phyloP scores from a whole-genome alignment of 371 early-diverging fungal species.

The Blastocladiella emersonii region DNA sequence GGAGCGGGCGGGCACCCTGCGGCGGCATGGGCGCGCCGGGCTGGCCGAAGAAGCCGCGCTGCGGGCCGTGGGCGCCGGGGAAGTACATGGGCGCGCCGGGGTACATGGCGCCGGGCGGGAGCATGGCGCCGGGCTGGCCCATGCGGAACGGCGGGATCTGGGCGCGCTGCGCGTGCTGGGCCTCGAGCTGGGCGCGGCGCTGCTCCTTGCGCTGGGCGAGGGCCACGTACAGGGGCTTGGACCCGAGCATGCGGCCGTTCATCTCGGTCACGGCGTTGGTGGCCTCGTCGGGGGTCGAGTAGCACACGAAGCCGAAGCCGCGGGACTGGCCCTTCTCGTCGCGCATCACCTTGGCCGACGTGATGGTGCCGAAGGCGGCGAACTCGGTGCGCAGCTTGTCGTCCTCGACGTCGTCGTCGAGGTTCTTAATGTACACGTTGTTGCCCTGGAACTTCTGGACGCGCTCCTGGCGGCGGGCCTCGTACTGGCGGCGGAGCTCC shows the following conservation, averaged over 20 bases:
- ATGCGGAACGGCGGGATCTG: constrained; percentile 44
- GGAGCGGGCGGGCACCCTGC: not conserved
- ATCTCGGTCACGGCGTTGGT: constrained; percentile 81
- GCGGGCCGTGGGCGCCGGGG: not conserved
- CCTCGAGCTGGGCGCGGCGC: constrained; percentile 81
- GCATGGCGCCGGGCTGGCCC: constrained; percentile 6
- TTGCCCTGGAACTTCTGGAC: constrained; percentile 94
- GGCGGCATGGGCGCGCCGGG: not conserved
- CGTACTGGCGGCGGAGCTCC: constrained; percentile 86
- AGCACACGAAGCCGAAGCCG: constrained; percentile 88
- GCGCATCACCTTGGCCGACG: constrained; percentile 92
- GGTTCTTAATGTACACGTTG: constrained; percentile 96
- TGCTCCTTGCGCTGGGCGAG: constrained; percentile 95
- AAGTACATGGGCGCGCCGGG: not conserved
- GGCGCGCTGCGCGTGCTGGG: constrained; percentile 83
- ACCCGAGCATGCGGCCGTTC: constrained; percentile 79
- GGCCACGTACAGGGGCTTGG: constrained; percentile 95
- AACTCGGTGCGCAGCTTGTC: constrained; percentile 90
- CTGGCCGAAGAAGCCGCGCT: constrained; percentile 7
- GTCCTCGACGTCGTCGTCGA: constrained; percentile 90
- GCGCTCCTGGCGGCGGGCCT: constrained; percentile 84
- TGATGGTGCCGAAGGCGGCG: constrained; percentile 85
- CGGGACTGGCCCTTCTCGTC: constrained; percentile 72
- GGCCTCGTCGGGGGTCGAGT: constrained; percentile 79
- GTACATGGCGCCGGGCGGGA: constrained; percentile 15